Conservation (phyloP, 306 rosid genomes). For the Dalbergia cultrata region DNA sequence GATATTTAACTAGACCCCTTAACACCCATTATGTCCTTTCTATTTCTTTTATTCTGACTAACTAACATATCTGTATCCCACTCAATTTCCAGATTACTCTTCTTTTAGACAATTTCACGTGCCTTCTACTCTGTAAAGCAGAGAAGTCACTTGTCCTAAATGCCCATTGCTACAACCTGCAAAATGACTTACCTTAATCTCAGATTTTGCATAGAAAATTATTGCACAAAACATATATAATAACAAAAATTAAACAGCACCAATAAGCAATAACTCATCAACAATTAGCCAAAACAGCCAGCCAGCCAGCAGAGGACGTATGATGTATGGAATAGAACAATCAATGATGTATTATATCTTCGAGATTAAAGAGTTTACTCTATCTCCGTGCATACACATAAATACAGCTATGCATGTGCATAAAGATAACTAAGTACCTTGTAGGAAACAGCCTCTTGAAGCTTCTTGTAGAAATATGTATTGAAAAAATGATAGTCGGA, state of each 20-base stretch:
- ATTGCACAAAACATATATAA: conserved; percentile 14
- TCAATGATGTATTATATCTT: conserved; percentile 16
- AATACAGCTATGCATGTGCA: conserved; percentile 28
- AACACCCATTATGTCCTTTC: conserved; percentile 7
- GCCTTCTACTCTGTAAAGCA: conserved; percentile 9
- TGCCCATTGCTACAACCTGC: conserved; percentile 15
- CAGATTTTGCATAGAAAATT: conserved; percentile 20
- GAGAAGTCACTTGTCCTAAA: conserved; percentile 11
- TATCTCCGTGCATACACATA: conserved; percentile 27
- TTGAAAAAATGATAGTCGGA: conserved; percentile 86
- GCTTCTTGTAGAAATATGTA: conserved; percentile 92
- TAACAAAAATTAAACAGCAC: not conserved
- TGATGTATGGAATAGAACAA: conserved; percentile 18
- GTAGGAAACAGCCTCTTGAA: conserved; percentile 78
- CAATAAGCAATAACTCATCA: conserved; percentile 30
- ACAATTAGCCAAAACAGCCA: conserved; percentile 21
- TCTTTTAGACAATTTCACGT: conserved; percentile 9
- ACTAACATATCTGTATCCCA: not conserved
- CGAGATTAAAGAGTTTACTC: conserved; percentile 18
- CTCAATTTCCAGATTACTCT: not conserved
- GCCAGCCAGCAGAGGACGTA: conserved; percentile 17
- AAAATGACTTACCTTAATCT: conserved; percentile 27
- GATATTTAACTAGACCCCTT: not conserved
- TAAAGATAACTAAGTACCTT: conserved; percentile 62
- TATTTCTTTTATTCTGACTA: not conserved